These are phyloP conservation scores for Jackrogersella minutella DNA, from an alignment of 495 filamentous ascomycete genomes.

Conservation along the genomic window DNA sequence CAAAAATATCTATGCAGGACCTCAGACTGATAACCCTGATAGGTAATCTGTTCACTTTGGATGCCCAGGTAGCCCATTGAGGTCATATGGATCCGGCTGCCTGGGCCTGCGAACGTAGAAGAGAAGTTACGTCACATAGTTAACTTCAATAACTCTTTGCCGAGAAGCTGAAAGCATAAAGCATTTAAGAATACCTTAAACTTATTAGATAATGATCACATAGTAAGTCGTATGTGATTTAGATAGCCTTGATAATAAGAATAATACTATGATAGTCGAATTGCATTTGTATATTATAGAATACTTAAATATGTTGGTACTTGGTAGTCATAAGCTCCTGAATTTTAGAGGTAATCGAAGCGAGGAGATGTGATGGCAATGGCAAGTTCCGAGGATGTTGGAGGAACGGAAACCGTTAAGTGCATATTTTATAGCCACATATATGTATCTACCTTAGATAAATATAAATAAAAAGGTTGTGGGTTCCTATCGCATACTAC, in stretches of 20 bases:
- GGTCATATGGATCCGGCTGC: slow-evolving; percentile 10
- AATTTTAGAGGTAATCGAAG: neutral
- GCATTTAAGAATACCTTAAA: too few relatives aligned
- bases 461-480: neutral
- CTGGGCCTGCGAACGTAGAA: slow-evolving; percentile 3
- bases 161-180: too few relatives aligned
- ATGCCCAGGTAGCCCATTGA: neutral
- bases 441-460: neutral
- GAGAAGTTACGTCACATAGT: neutral
- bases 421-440: neutral
- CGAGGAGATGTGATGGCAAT: too few relatives aligned
- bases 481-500: neutral
- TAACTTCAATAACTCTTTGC: slow-evolving; percentile 1
- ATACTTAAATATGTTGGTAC: too few relatives aligned
- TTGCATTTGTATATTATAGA: too few relatives aligned
- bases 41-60: neutral
- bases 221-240: neutral
- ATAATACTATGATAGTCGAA: too few relatives aligned
- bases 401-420: neutral
- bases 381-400: neutral
- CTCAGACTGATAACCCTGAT: neutral
- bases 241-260: neutral
- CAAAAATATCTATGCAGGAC: too few relatives aligned
- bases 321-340: neutral
- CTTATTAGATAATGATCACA: too few relatives aligned